Evolutionary conservation across 1,139 yeast species (phyloP).

Genomic region (Sugiyamaella paludigena): DNA sequence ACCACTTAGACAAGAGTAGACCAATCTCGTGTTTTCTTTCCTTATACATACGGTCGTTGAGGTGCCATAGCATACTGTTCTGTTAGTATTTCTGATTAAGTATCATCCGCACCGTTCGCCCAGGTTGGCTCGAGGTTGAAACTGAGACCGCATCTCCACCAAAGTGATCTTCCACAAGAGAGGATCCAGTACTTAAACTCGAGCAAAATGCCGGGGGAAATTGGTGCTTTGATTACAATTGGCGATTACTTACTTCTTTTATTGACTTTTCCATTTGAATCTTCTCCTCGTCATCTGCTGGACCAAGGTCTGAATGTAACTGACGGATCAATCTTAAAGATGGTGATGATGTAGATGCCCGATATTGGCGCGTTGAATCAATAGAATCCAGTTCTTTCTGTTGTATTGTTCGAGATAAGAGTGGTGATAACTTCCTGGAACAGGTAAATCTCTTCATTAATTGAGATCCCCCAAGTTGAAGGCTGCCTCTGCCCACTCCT

Average conservation of each 20-base stretch:
- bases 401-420: background rate
- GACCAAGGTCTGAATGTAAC: background rate
- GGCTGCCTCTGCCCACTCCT: too few relatives aligned
- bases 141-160: too few relatives aligned
- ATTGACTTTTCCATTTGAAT: conserved; percentile 18
- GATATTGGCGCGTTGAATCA: too few relatives aligned
- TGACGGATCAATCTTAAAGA: background rate
- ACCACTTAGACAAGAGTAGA: conserved; percentile 13
- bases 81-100: background rate
- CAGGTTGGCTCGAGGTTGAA: too few relatives aligned
- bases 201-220: too few relatives aligned
- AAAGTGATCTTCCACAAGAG: too few relatives aligned
- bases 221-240: too few relatives aligned
- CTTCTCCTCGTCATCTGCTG: conserved; percentile 14
- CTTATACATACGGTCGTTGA: conserved; percentile 20
- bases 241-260: conserved; percentile 22
- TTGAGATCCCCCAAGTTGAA: too few relatives aligned
- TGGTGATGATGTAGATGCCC: background rate
- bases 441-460: background rate
- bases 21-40: conserved; percentile 28
- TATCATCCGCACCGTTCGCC: background rate
- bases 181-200: too few relatives aligned
- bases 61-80: conserved; percentile 4
- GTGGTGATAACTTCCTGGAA: background rate
- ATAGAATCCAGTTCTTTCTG: background rate